A percentile compares a stretch with the other conserved stretches of the same genome.
Conservation (phyloP, 2,329 filamentous ascomycete genomes). For the Ceratocystis eucalypticola region DNA sequence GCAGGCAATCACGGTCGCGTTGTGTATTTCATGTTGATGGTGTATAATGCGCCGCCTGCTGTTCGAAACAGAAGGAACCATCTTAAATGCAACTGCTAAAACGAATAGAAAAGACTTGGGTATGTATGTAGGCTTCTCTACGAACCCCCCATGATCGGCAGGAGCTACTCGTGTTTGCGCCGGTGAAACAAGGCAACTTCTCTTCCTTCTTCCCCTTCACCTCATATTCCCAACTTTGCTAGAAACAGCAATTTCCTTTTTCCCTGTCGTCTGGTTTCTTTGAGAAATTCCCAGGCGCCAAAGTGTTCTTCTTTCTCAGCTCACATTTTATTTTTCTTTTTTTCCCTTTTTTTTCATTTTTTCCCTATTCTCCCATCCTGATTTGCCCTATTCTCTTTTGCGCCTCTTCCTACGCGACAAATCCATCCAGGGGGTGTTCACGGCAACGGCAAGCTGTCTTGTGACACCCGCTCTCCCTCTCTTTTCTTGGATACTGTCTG, state of each 20-base stretch:
- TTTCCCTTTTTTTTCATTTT: background rate
- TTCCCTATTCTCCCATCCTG: background rate
- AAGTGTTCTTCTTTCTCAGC: background rate
- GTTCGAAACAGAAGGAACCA: background rate
- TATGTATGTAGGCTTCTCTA: background rate
- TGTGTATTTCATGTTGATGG: background rate
- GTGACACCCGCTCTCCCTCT: conserved; percentile 5
- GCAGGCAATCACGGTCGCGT: background rate
- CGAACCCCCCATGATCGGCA: background rate
- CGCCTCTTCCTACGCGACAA: conserved; percentile 5
- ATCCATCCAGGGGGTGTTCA: conserved; percentile 1
- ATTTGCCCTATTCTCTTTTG: background rate
- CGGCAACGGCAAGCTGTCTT: conserved; percentile 2
- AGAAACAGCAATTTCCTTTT: background rate
- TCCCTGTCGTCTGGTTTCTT: background rate
- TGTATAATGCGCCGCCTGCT: background rate
- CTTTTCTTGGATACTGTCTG: background rate
- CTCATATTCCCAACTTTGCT: background rate
- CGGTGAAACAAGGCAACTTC: conserved; percentile 7
- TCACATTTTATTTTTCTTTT: background rate
- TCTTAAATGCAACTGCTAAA: background rate
- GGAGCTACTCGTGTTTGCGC: conserved; percentile 1
- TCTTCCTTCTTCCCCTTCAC: background rate
- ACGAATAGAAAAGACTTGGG: background rate
- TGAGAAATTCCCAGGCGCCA: background rate